Conservation (phyloP, 495 filamentous ascomycete species). For the Corynascus novoguineensis region DNA sequence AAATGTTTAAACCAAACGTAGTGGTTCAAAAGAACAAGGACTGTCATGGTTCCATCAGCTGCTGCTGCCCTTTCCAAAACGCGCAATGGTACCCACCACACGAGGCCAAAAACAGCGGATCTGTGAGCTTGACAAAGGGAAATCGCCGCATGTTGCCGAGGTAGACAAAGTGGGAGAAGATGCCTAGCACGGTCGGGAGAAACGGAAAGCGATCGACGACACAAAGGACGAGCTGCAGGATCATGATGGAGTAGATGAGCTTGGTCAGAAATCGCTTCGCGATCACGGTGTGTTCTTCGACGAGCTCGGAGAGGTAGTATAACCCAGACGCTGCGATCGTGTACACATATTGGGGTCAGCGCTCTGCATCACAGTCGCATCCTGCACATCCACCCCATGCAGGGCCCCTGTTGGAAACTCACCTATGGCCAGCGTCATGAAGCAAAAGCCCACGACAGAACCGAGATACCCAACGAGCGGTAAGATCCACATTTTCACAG, state of each 20-base stretch:
- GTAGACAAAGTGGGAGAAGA: constrained; percentile 81
- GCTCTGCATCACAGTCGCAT: neutral
- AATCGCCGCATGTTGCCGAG: constrained; percentile 83
- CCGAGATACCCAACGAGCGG: constrained; percentile 85
- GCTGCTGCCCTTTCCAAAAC: neutral
- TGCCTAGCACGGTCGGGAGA: constrained; percentile 63
- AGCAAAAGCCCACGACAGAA: constrained; percentile 80
- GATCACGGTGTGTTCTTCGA: constrained; percentile 94
- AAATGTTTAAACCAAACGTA: constrained; percentile 96
- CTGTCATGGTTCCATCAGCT: constrained; percentile 30
- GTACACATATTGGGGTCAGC: constrained; percentile 2
- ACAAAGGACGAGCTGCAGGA: constrained; percentile 65
- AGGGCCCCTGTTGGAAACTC: constrained; percentile 25
- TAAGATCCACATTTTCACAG: constrained; percentile 78
- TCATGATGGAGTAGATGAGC: constrained; percentile 81
- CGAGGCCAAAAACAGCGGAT: constrained; percentile 80
- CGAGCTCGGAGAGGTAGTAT: constrained; percentile 96
- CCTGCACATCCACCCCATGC: neutral
- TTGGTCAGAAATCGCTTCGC: constrained; percentile 76
- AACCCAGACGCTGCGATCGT: constrained; percentile 71
- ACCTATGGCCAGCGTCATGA: constrained; percentile 93
- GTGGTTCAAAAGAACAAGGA: constrained; percentile 85
- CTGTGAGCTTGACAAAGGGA: constrained; percentile 79
- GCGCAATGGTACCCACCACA: constrained; percentile 51
- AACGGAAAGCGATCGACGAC: constrained; percentile 82